Base-by-base conservation (phyloP, 2,329 filamentous ascomycete genomes). In the Lasiodiplodia sp. region DNA sequence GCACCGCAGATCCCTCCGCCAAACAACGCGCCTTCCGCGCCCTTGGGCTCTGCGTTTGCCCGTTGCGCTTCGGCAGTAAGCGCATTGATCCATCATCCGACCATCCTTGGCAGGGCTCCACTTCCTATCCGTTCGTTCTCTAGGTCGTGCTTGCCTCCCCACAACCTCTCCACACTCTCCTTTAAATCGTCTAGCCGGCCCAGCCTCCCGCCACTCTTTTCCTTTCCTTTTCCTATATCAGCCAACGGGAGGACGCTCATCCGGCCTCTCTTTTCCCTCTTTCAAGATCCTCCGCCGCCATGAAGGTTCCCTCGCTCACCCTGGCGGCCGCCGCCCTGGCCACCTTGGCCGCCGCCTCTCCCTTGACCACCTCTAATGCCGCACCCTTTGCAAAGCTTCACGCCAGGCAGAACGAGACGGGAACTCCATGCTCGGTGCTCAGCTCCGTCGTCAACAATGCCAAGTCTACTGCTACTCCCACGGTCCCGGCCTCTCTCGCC, bases 401-500 rank as follows among this genome's bases (percentile, higher is more conserved):
- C 11, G 40, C 44, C 44, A 38, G 65, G 14, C 65, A 67, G 40
- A 67, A 67, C 47, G 16, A 10, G 53, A 53, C 53, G 31, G 60
- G 44, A 44, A 53, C 52, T 10, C 34, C 68, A 14, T 69, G 68
- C 62, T 57, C 68, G 40, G 23, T 49, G 28, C 62, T 69, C 52
- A 69, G 68, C 62, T 60, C 60, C 28, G 8, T 66, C 53, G 21
- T 69, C 55, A 57, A 40, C 51, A 37, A 40, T n/a, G 53, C 16
- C 4, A 34, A 10, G 14, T 23, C 60, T 16, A 47, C 53, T 14
- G 31, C 76, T 3, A 73, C 74, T 5, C 80, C 80, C 1, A 82
- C 78, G 12, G 80, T 84, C 4, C 76, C 82, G 31, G 82, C 82
- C 7, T 69, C 78, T 66, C 70, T 83, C 62, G 83, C 82, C 3